Base-by-base conservation (phyloP, 768 basidiomycete genomes). In the Erythrobasidium yunnanense region DNA sequence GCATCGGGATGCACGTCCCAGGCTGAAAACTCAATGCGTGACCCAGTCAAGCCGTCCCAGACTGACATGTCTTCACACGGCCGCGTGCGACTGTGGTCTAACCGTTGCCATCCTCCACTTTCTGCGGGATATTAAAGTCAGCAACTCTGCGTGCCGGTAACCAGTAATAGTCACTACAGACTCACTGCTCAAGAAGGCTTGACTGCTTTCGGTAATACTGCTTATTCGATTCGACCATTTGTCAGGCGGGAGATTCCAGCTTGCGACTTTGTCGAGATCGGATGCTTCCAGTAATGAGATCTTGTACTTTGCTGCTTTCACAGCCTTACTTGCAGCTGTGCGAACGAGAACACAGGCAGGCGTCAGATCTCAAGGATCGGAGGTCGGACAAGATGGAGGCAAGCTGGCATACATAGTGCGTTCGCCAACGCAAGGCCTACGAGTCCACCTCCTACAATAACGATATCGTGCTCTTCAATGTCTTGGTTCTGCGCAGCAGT, bases 371-470 rank as follows among this genome's bases (percentile, higher is more conserved):
- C 4, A 35, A 18, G 13, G 53, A n/a, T n/a, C n/a, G n/a, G n/a
- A n/a, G 38, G 38, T n/a, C 38, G 0, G 13, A 46, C 23, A 8
- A 13, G 46, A 30, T 23, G 54, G 13, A 11, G 15, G 11, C 3
- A 46, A 27, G 5, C 22, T n/a, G n/a, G 75, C 82, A 67, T 74
- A 93, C 92, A 82, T 5, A 99, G 80, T 33, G 90, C 88, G 73
- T 83, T 84, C 2, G 90, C 91, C 34, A 99, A 78, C 13, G 91
- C 87, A 42, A 99, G 81, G 2, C 95, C 95, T 2, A 83, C 88
- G 25, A 90, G 91, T 1, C 92, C 93, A 27, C 89, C 95, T 18
- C 95, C 93, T 25, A 97, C 88, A 71, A 97, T 87, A 22, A 93
- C 88, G 33, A 97, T 81, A 75, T 97, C 95, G 70, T 82, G 85